A percentile compares a stretch with the other conserved stretches of the same genome.
phyloP scores from a whole-genome alignment of 805 yeast species.

The Grigorovia jiainica region DNA sequence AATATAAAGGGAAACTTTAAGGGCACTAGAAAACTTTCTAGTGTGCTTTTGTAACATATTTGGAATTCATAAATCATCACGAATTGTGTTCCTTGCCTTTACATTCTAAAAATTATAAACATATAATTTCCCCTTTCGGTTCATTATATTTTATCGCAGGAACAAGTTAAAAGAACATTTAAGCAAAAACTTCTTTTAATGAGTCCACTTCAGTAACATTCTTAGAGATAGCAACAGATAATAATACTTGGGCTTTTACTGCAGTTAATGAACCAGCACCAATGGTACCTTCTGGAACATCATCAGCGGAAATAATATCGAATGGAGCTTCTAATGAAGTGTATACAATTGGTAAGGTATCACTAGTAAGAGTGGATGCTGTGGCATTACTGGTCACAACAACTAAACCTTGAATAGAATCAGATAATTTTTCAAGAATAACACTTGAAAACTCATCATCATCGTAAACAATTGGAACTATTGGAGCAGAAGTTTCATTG shows the following conservation, averaged over 20 bases:
- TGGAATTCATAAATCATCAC: no score
- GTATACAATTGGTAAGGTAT: slow-evolving; percentile 21
- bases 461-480: slow-evolving; percentile 23
- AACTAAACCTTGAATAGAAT: slow-evolving; percentile 19
- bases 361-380: slow-evolving; percentile 9
- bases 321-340: slow-evolving; percentile 17
- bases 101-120: no score
- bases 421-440: slow-evolving; percentile 15
- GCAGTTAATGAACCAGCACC: slow-evolving; percentile 28
- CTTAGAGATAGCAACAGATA: slow-evolving; percentile 24
- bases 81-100: no score
- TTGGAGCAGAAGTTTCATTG: slow-evolving; percentile 7
- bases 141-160: no score
- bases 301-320: slow-evolving; percentile 10
- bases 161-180: not conserved
- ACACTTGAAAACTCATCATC: slow-evolving; percentile 13
- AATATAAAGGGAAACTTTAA: no score
- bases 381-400: slow-evolving; percentile 21
- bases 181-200: slow-evolving; percentile 3
- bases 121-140: no score
- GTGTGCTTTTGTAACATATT: no score
- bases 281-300: slow-evolving; percentile 21
- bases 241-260: slow-evolving; percentile 24
- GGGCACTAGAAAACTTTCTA: no score
- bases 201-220: slow-evolving; percentile 11